Base-by-base conservation (phyloP, 192 early-diverging fungal species). In the Chytriomyces hyalinus region DNA sequence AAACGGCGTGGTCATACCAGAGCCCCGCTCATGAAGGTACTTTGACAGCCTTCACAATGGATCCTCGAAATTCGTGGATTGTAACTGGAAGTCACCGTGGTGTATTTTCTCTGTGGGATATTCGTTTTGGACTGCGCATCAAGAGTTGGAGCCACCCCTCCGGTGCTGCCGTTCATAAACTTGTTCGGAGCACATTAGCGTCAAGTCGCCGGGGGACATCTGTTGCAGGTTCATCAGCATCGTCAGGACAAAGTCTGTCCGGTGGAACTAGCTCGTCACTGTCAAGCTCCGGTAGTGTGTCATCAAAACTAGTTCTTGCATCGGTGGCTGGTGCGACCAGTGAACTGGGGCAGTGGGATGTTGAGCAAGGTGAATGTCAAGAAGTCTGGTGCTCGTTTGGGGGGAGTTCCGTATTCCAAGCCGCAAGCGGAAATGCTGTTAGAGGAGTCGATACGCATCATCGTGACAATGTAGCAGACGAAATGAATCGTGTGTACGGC, bases 271-370 rank as follows among this genome's bases (percentile, higher is more conserved):
- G 60, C 13, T 67, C 66, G 8, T 46, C 66, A 48, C 45, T 67
- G 10, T 67, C 66, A 46, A 47, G n/a, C n/a, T 67, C 53, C 5
- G 11, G n/a, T 36, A 77, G 24, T 45, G 47, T 28, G 5, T 70
- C 28, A 15, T 70, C 66, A 7, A 80, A 85, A 43, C 74, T 73
- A 47, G 83, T 95, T 1, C 81, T 90, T n/a, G 89, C 91, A 67
- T 84, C 92, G 8, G 85, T 94, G 6, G 90, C 91, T 15, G 86
- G 88, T n/a, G 53, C 17, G 5, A 85, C 73, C 20, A 90, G 91
- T 67, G 94, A 96, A 70, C 80, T 95, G 9, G 91, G 91, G n/a
- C 78, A 93, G 0, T 96, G 94, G 94, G 90, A 96, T 79, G 84
- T 96, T 59, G 90, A 91, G 36, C 81, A 82, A n/a, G 76, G 86